Evolutionary conservation across 1,139 yeast species (phyloP), one percentile per base, ranked within the genome.

Genomic region (Trichomonascaceae sp.): DNA sequence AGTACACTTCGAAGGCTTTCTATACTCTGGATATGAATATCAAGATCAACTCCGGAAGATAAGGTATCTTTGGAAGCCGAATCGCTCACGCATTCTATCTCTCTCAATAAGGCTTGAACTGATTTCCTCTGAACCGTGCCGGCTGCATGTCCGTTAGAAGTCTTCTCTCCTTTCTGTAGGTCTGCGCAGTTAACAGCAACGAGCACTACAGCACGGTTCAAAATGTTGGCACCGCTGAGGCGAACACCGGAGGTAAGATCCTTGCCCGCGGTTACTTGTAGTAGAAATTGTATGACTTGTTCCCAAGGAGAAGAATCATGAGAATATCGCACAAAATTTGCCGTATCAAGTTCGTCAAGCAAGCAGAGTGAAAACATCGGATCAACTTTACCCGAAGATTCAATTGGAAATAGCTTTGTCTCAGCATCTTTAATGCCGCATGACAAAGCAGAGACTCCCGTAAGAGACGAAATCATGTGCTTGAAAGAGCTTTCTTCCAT

Each of bases 1-100:
- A 91, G 76, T 24, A 90, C 74, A 41, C 78, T 81, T 63, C 84
- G 85, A 51, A 91, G 69, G 0, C 88, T 83, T 38, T 81, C 78
- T 49, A 90, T 72, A 0, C 81, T 71, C 38, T 78, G 78, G 19
- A 85, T 77, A 59, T 85, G 83, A 53, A 88, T 81, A 54, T 87
- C 93, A 6, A 65, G 58, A 45, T 66, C 52, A 9, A 27, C 19
- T 12, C 45, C 13, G 5, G 45, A 19, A 2, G 30, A 20, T 10
- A 45, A 22, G 13, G 22, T n/a, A 2, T 38, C 71, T 1, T 60
- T 55, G 3, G 64, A 51, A 32, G 61, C 57, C 4, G 60, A 55
- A 12, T 20, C 18, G 12, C 27, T 41, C 13, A 54, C 62, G 18
- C 65, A 47, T 10, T 44, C 38, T 9, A 52, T 17, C 19, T 47